Base-by-base conservation (phyloP, 352 stramenopile genomes). In the Globisporangium nunn region DNA sequence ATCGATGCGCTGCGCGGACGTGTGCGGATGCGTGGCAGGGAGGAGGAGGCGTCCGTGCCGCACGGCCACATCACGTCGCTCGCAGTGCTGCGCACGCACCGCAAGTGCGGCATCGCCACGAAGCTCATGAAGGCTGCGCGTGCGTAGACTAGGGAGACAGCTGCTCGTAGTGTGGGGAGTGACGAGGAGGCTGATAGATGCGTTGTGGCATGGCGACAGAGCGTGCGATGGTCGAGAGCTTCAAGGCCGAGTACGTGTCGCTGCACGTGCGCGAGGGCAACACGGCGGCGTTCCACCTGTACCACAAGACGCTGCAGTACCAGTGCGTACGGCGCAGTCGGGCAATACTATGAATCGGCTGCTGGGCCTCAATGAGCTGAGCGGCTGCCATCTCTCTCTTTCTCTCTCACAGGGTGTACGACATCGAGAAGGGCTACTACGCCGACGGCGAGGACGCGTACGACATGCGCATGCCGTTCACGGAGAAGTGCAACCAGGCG, bases 401-500 rank as follows among this genome's bases (percentile, higher is more conserved):
- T 52, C 23, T 23, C 23, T 57, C 11, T 51, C 52, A 10, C 48
- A 96, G 87, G 58, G 94, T 99, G 52, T 96, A 98, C 72, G 95
- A 98, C 68, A 96, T 99, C 46, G 97, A 99, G 72, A 97, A 97
- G 75, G 97, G 94, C 30, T 99, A 99, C 77, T 99, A 99, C 78
- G 97, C 97, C 0, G 98, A 99, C 72, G 97, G 97, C 56, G 98
- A 99, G 75, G 96, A 99, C 78, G 98, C 96, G 14, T 99, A 99
- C 72, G 94, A 98, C 66, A 99, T 99, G 96, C 81, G 93, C 59
- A 94, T 94, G 78, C 91, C 92, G 14, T 98, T 98, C 74, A 90
- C 72, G 48, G 81, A 95, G 17, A 96, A 96, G 67, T 91, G 83
- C 70, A 78, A 86, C 58, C 81, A 92, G 62, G 85, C 85, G 46